Evolutionary conservation across 768 basidiomycete genomes (phyloP), one percentile per base, ranked within the genome.

Genomic region (Pilatotrama ljubarskyi): DNA sequence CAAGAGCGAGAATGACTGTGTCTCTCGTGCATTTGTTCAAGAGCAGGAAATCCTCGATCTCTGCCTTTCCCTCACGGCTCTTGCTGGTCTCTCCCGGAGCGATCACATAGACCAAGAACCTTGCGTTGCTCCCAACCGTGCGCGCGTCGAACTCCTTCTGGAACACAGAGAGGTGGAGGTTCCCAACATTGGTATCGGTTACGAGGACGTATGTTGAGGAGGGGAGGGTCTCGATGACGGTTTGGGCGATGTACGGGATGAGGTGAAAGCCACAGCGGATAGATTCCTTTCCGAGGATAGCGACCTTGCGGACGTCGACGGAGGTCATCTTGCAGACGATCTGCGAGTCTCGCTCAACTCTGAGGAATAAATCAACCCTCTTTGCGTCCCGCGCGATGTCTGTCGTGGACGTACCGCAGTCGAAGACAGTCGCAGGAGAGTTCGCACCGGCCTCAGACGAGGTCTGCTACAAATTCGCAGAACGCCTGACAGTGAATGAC

Each of bases 231-330:
- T 78, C 70, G 58, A 92, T 76, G 59, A 95, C 84, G 17, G 90
- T 96, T 40, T 75, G 65, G 44, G 82, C 84, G 75, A 96, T 91
- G 82, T 98, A 90, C 2, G 90, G 84, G 63, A 91, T 81, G 58
- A 99, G 85, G 72, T 94, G 94, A 69, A 98, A 95, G 36, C 95
- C 95, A 67, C 91, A 92, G 72, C 95, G 95, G 64, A 98, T 97
- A 40, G 89, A 82, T 29, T 95, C 87, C 66, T 82, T 90, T 38
- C 88, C 88, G 29, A 95, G 82, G 72, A 96, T 95, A 42, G 88
- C 85, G 58, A 96, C 88, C 72, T 87, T 91, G 71, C 84, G 74
- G 37, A 93, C 77, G 75, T 91, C 86, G 25, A 81, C 72, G 50
- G 62, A 22, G 26, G 51, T 25, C 50, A 49, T 57, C 10, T 25